Conservation (phyloP, 495 filamentous ascomycete genomes). For the Penicillium cinerascens region DNA sequence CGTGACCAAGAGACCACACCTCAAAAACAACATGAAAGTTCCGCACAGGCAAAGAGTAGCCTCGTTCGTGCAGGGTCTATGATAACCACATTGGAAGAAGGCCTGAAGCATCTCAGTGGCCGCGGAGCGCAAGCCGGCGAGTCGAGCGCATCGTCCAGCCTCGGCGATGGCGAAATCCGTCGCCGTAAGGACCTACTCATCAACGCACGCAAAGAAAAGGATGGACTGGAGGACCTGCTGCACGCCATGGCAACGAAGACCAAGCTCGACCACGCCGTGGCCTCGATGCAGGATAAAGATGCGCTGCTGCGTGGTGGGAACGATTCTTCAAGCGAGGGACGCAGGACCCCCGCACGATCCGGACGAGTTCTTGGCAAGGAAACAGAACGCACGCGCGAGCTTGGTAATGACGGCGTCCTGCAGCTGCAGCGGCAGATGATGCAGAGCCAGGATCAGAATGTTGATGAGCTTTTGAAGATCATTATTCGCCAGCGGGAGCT, state of each 20-base stretch:
- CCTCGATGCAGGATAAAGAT: slow-evolving; percentile 53
- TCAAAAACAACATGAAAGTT: slow-evolving; percentile 71
- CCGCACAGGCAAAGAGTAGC: slow-evolving; percentile 74
- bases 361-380: slow-evolving; percentile 83
- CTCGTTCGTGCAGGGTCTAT: slow-evolving; percentile 71
- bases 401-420: slow-evolving; percentile 86
- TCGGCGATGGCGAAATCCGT: slow-evolving; percentile 86
- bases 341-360: slow-evolving; percentile 30
- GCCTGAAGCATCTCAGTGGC: slow-evolving; percentile 51
- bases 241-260: slow-evolving; percentile 65
- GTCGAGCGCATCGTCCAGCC: slow-evolving; percentile 18
- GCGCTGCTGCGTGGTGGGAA: slow-evolving; percentile 39
- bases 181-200: slow-evolving; percentile 75
- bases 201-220: slow-evolving; percentile 75
- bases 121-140: slow-evolving; percentile 4
- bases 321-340: slow-evolving; percentile 8
- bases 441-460: slow-evolving; percentile 77
- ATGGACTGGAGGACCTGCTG: slow-evolving; percentile 78
- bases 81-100: slow-evolving; percentile 65
- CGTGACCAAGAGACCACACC: slow-evolving; percentile 70
- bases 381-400: slow-evolving; percentile 79
- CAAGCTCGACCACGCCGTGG: slow-evolving; percentile 43
- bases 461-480: slow-evolving; percentile 71
- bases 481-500: slow-evolving; percentile 81
- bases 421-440: slow-evolving; percentile 83